Conservation (phyloP, 192 early-diverging fungal species). For the Chytriomyces sp. region DNA sequence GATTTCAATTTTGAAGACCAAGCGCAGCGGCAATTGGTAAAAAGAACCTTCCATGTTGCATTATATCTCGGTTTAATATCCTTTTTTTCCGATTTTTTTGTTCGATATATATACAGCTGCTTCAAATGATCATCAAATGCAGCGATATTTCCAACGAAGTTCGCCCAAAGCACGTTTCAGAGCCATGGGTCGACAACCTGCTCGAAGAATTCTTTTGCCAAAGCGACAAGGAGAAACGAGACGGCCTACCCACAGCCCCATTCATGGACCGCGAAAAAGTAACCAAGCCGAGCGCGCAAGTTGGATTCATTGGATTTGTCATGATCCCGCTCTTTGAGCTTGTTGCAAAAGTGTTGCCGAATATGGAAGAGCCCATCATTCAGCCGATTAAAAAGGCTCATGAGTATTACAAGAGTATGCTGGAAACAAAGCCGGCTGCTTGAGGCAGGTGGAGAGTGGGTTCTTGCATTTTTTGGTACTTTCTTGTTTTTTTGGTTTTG, state of each 20-base stretch:
- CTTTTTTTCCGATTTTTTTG: not conserved
- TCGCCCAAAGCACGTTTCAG: slow-evolving; percentile 55
- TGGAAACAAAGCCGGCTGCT: slow-evolving; percentile 35
- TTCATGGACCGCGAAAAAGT: slow-evolving; percentile 66
- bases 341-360: slow-evolving; percentile 49
- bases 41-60: not conserved
- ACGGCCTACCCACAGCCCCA: slow-evolving; percentile 53
- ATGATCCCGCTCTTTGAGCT: slow-evolving; percentile 62
- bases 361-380: slow-evolving; percentile 51
- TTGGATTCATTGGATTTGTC: slow-evolving; percentile 57
- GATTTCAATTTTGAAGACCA: slow-evolving; percentile 50
- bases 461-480: no score
- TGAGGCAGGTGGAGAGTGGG: not conserved
- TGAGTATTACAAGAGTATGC: slow-evolving; percentile 55
- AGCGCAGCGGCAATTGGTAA: slow-evolving; percentile 49
- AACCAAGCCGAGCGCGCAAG: slow-evolving; percentile 55
- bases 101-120: slow-evolving; percentile 39
- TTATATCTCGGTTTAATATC: not conserved
- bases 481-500: no score
- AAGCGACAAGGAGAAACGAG: slow-evolving; percentile 55
- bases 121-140: slow-evolving; percentile 63
- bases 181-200: slow-evolving; percentile 59
- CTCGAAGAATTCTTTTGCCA: slow-evolving; percentile 61
- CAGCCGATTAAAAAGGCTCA: slow-evolving; percentile 49
- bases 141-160: slow-evolving; percentile 66